These are phyloP conservation scores for Solanum pinnatisectum DNA, from an alignment of 257 asterid genomes.

Conservation along the genomic window DNA sequence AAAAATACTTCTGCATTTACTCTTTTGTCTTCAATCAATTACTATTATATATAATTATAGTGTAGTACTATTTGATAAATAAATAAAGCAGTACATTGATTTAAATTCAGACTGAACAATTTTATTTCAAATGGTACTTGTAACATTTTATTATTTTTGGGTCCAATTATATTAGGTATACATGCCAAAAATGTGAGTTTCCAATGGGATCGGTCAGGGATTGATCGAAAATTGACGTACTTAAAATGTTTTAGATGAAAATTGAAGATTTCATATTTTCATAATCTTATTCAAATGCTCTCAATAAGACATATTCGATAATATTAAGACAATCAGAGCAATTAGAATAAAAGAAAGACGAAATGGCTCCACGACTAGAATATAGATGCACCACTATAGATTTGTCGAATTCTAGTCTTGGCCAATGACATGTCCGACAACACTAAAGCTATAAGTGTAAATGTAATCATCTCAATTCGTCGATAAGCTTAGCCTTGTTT, in stretches of 20 bases:
- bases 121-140: background rate
- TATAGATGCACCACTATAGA: too few species aligned
- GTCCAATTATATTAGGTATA: background rate
- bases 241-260: background rate
- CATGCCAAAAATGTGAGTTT: background rate
- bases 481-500: too few species aligned
- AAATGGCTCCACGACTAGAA: too few species aligned
- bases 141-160: background rate
- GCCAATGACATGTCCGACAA: too few species aligned
- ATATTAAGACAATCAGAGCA: too few species aligned
- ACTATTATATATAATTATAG: background rate
- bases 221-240: background rate
- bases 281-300: too few species aligned
- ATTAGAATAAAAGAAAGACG: too few species aligned
- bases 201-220: fast-evolving
- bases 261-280: background rate
- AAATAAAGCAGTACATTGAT: background rate
- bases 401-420: too few species aligned
- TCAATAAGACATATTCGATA: too few species aligned
- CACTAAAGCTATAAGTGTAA: too few species aligned
- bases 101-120: background rate
- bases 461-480: too few species aligned
- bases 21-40: background rate
- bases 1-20: background rate
- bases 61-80: background rate